Conservation (phyloP, 129 eudicot species). For the Tanacetum coccineum region DNA sequence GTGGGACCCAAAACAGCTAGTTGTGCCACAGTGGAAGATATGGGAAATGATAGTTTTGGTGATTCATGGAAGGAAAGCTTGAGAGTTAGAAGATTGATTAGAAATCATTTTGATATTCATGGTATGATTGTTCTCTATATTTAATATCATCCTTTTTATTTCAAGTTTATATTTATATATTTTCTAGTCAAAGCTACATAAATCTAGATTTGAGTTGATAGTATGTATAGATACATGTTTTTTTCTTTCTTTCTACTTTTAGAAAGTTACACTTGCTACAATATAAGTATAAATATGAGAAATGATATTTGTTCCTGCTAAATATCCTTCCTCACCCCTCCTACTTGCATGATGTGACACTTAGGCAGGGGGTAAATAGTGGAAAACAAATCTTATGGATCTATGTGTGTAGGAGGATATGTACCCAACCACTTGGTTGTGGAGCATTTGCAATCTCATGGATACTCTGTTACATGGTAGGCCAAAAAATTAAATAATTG, state of each 20-base stretch:
- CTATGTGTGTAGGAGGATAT: no score
- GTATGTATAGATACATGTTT: background rate
- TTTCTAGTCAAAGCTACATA: background rate
- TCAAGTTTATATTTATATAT: background rate
- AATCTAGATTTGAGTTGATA: background rate
- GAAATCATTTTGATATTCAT: slow-evolving; percentile 36
- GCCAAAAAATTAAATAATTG: no score
- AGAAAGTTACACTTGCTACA: background rate
- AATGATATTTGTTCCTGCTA: no score
- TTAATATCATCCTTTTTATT: background rate
- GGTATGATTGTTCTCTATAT: slow-evolving; percentile 15
- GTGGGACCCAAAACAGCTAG: background rate
- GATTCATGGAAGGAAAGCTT: slow-evolving; percentile 38
- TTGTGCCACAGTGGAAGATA: slow-evolving; percentile 52
- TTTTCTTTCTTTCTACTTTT: background rate
- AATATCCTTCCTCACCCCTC: no score
- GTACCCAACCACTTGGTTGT: no score
- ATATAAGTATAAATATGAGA: no score
- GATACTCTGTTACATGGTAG: no score
- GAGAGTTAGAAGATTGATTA: slow-evolving; percentile 39
- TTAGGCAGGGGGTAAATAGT: no score
- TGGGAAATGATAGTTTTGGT: slow-evolving; percentile 39
- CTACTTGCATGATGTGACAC: no score
- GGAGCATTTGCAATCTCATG: no score
- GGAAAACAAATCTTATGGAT: no score